These are phyloP conservation scores for Acanthamoeba healyi DNA, from an alignment of 208 protist species.

Conservation along the genomic window DNA sequence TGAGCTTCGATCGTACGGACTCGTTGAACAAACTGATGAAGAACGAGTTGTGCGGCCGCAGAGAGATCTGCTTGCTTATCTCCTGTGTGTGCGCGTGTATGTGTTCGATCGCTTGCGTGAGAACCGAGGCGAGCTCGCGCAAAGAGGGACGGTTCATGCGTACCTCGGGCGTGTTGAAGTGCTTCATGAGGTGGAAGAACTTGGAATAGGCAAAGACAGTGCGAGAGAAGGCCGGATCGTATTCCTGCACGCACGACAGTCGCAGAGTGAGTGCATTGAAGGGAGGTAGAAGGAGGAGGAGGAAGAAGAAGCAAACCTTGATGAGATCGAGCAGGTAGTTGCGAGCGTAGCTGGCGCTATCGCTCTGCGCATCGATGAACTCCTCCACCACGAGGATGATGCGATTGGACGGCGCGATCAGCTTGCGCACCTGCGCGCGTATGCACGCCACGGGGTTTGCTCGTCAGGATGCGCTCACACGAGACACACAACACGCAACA, in stretches of 20 bases:
- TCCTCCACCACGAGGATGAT: slow-evolving; percentile 53
- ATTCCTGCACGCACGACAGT: background rate
- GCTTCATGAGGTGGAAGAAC: slow-evolving; percentile 51
- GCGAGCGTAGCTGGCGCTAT: slow-evolving; percentile 25
- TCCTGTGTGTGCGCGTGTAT: too few species aligned
- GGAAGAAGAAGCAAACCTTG: background rate
- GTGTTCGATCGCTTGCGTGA: too few species aligned
- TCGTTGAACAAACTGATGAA: slow-evolving; percentile 62
- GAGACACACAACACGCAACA: too few species aligned
- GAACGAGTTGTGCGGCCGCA: slow-evolving; percentile 49
- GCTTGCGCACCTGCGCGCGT: background rate
- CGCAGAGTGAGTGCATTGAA: background rate
- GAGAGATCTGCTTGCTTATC: background rate
- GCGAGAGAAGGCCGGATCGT: slow-evolving; percentile 50
- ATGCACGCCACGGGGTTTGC: background rate
- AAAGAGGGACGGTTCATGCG: background rate
- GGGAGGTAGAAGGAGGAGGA: background rate
- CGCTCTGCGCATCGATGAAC: slow-evolving; percentile 62
- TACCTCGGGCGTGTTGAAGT: slow-evolving; percentile 27
- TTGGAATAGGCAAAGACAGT: slow-evolving; percentile 58
- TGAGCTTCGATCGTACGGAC: background rate
- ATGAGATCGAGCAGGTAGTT: slow-evolving; percentile 63
- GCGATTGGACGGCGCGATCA: slow-evolving; percentile 57
- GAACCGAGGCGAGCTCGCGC: background rate
- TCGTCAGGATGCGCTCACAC: too few species aligned